phyloP scores from a whole-genome alignment of 805 yeast species.

The Schizosaccharomyces cryophilus region DNA sequence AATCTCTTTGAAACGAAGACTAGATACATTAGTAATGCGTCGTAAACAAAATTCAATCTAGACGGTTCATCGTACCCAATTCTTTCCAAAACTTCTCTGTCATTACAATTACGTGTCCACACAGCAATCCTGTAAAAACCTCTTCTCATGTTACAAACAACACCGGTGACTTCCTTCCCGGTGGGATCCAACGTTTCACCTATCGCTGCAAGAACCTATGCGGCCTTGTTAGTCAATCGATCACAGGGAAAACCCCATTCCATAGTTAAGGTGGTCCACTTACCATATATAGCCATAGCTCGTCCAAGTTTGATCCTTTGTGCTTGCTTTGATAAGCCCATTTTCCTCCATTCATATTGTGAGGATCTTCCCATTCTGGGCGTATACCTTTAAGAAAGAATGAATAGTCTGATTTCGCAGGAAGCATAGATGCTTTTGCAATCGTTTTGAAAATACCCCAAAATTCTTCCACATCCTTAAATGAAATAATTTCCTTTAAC shows the following conservation, averaged over 20 bases:
- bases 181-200: slow-evolving; percentile 84
- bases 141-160: slow-evolving; percentile 70
- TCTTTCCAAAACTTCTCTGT: slow-evolving; percentile 29
- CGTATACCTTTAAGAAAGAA: slow-evolving; percentile 78
- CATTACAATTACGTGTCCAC: slow-evolving; percentile 71
- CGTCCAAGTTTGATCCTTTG: slow-evolving; percentile 38
- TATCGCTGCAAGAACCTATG: slow-evolving; percentile 45
- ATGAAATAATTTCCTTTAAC: slow-evolving; percentile 75
- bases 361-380: slow-evolving; percentile 95
- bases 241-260: slow-evolving; percentile 5
- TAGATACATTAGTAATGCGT: neutral
- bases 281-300: slow-evolving; percentile 66
- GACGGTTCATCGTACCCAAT: slow-evolving; percentile 16
- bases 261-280: neutral
- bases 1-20: slow-evolving; percentile 54
- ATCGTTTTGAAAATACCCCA: slow-evolving; percentile 94
- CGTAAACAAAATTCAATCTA: neutral
- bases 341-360: slow-evolving; percentile 77
- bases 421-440: slow-evolving; percentile 77
- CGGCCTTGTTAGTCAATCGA: neutral
- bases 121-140: slow-evolving; percentile 62
- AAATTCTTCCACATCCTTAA: slow-evolving; percentile 89
- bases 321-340: slow-evolving; percentile 63
- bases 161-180: slow-evolving; percentile 76
- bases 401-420: slow-evolving; percentile 80